These are phyloP conservation scores for Plasmodium chabaudi DNA, from an alignment of 169 alveolate genomes.

Conservation along the genomic window DNA sequence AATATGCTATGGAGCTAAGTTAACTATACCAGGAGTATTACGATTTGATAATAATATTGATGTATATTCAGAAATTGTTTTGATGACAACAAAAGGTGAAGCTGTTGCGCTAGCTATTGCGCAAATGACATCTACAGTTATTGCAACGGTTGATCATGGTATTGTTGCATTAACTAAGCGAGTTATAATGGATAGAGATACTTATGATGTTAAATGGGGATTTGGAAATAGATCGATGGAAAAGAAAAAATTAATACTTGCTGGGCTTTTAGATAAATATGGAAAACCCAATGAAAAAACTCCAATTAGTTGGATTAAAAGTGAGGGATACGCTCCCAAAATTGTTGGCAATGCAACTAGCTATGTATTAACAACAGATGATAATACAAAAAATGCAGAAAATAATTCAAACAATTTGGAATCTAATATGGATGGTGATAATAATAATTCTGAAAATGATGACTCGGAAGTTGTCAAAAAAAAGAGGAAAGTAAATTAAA, in stretches of 20 bases:
- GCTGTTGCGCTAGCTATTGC: conserved; percentile 99
- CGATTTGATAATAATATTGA: conserved; percentile 98
- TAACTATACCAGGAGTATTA: conserved; percentile 99
- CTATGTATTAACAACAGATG: conserved; percentile 76
- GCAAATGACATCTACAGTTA: conserved; percentile 99
- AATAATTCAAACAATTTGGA: conserved; percentile 2
- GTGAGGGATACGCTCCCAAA: conserved; percentile 90
- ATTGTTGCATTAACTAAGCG: conserved; percentile 98
- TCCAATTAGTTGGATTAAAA: conserved; percentile 94
- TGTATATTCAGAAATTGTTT: conserved; percentile 95
- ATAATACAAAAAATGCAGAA: conserved; percentile 15
- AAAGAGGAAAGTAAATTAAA: conserved; percentile 40
- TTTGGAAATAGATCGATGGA: conserved; percentile 99
- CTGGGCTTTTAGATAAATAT: conserved; percentile 95
- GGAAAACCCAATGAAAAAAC: conserved; percentile 96
- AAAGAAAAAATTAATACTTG: conserved; percentile 97
- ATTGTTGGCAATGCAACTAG: conserved; percentile 84
- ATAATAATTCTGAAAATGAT: conserved; percentile 17
- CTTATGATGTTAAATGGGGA: conserved; percentile 99
- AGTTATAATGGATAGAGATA: conserved; percentile 99
- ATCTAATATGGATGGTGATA: conserved; percentile 4
- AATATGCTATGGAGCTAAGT: conserved; percentile 99
- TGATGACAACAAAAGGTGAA: conserved; percentile 99
- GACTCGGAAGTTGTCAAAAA: conserved; percentile 38
- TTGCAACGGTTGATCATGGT: conserved; percentile 99